Evolutionary conservation across 2,329 filamentous ascomycete genomes (phyloP).

Genomic region (Diplodia corticola): DNA sequence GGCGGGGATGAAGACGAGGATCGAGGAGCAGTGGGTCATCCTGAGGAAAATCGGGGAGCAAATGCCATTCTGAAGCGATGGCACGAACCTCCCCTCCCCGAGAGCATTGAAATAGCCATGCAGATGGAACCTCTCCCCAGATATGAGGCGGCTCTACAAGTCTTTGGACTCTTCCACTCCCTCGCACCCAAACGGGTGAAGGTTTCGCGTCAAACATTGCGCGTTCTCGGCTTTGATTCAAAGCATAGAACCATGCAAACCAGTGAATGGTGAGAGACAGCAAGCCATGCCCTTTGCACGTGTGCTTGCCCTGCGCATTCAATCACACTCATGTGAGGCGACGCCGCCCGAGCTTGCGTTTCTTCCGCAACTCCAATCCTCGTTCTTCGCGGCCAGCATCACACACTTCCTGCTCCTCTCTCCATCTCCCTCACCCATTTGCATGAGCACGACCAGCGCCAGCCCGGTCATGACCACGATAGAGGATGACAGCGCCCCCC

Average conservation of each 20-base stretch:
- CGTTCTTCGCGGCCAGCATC: neutral
- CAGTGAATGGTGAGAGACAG: neutral
- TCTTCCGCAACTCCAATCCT: neutral
- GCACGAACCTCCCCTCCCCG: neutral
- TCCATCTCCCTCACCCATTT: neutral
- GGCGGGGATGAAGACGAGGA: constrained; percentile 28
- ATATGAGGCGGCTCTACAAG: neutral
- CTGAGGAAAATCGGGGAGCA: constrained; percentile 36
- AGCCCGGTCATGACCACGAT: neutral
- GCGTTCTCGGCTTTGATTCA: neutral
- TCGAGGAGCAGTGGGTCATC: constrained; percentile 29
- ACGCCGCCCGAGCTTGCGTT: neutral
- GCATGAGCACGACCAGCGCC: neutral
- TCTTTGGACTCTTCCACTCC: neutral
- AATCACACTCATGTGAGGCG: neutral
- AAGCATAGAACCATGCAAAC: neutral
- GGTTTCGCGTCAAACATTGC: neutral
- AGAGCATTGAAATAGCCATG: neutral
- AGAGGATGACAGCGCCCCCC: neutral
- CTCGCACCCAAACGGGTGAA: neutral
- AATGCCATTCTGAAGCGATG: constrained; percentile 24
- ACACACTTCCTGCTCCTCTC: neutral
- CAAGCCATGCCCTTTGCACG: neutral
- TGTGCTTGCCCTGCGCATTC: neutral
- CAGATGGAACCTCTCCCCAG: neutral